Base-by-base conservation (phyloP, 805 yeast species). In the Cyberlindnera samutprakarnensis region DNA sequence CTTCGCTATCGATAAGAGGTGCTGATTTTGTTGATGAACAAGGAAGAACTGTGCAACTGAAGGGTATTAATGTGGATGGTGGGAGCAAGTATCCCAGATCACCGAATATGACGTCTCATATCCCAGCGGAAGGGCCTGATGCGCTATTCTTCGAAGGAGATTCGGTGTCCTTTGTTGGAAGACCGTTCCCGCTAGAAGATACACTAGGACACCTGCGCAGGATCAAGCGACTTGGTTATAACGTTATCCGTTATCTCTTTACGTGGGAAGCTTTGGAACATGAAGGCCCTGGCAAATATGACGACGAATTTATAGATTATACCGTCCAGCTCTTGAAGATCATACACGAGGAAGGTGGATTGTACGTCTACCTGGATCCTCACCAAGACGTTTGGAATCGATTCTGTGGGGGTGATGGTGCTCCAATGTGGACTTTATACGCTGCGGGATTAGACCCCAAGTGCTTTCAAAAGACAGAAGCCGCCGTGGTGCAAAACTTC, bases 371-470 rank as follows among this genome's bases (percentile, higher is more conserved):
- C 43, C 52, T 88, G 42, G 96, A 88, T 49, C 85, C 94, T 1
- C 96, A 88, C 53, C 96, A 88, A 54, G 96, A 88, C 53, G 94
- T 79, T 10, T 88, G 96, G 96, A 78, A 92, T 2, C 69, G 96
- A 29, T 83, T 68, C 51, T 64, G 76, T 9, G 96, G 96, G 5
- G 96, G 96, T 3, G 76, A 85, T 28, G 96, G 96, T 14, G 95
- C 96, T 4, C 96, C 96, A 1, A 47, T 84, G 48, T 88, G 96
- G 96, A 87, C 96, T 0, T 53, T 87, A 4, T 78, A 82, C 49
- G 88, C 92, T 16, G 94, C 90, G 2, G 96, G 96, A 1, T 59
- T 88, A 29, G 73, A 88, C 35, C 95, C 95, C 0, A 62, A 53
- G n/a, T 56, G 71, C n/a, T 84, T 92, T 46, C 56, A 68, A 1